These are phyloP conservation scores for Alternaria atra DNA, from an alignment of 2,329 filamentous ascomycete genomes.

Conservation along the genomic window DNA sequence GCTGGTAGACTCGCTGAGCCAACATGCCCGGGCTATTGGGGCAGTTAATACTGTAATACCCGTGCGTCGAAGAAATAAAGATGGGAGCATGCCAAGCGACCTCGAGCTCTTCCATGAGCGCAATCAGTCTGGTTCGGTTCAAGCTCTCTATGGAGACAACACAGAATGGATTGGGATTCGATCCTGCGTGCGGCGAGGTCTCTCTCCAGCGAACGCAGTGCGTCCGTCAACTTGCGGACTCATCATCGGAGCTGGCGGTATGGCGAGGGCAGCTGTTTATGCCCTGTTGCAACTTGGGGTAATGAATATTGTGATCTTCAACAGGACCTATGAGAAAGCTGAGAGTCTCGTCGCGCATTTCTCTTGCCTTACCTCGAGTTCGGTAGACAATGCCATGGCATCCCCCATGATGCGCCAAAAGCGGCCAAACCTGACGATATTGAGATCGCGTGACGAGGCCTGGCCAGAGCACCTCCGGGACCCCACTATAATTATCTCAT, in stretches of 20 bases:
- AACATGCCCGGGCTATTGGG: slow-evolving; percentile 77
- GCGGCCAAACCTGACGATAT: slow-evolving; percentile 63
- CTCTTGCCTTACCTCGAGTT: slow-evolving; percentile 58
- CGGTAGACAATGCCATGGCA: slow-evolving; percentile 26
- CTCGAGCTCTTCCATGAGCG: slow-evolving; percentile 63
- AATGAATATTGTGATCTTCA: slow-evolving; percentile 77
- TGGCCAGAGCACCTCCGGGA: slow-evolving; percentile 72
- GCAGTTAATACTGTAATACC: slow-evolving; percentile 81
- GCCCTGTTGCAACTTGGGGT: slow-evolving; percentile 81
- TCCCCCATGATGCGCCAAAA: slow-evolving; percentile 27
- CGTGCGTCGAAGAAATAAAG: slow-evolving; percentile 66
- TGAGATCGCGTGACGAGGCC: slow-evolving; percentile 65
- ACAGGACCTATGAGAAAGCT: slow-evolving; percentile 73
- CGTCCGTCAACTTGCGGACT: slow-evolving; percentile 62
- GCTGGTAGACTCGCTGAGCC: slow-evolving; percentile 71
- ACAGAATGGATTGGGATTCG: slow-evolving; percentile 84
- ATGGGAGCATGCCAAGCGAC: slow-evolving; percentile 66
- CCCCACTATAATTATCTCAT: slow-evolving; percentile 79
- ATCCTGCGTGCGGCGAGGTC: slow-evolving; percentile 74
- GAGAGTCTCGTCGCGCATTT: slow-evolving; percentile 75
- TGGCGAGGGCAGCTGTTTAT: slow-evolving; percentile 81
- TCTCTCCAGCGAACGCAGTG: slow-evolving; percentile 74
- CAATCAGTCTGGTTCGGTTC: slow-evolving; percentile 71
- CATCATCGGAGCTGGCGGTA: slow-evolving; percentile 71
- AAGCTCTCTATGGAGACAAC: slow-evolving; percentile 78